Conservation (phyloP, 2,329 filamentous ascomycete species). For the Ophiognomonia clavigignenti-juglandacearum region DNA sequence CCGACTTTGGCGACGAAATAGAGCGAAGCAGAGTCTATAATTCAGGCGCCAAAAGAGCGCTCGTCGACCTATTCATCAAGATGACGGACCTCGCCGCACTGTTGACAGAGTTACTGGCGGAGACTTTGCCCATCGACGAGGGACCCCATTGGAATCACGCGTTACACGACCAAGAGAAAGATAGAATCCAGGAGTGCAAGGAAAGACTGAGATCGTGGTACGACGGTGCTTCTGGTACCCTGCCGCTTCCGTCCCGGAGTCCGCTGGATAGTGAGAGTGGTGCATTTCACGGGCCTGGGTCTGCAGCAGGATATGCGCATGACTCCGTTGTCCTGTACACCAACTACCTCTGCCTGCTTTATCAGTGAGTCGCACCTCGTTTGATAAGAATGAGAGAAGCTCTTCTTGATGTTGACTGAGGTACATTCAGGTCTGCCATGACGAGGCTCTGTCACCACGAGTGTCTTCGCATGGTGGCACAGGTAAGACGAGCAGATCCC, state of each 20-base stretch:
- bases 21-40: conserved; percentile 40
- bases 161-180: conserved; percentile 26
- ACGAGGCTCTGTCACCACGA: conserved; percentile 38
- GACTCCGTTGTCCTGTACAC: conserved; percentile 40
- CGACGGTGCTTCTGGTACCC: conserved; percentile 30
- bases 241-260: conserved; percentile 33
- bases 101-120: conserved; percentile 40
- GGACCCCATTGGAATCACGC: conserved; percentile 34
- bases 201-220: conserved; percentile 34
- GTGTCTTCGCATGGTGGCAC: conserved; percentile 24
- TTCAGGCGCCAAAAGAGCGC: conserved; percentile 36
- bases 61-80: conserved; percentile 40
- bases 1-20: conserved; percentile 39
- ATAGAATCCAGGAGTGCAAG: conserved; percentile 31
- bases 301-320: conserved; percentile 29
- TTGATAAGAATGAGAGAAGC: not conserved
- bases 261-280: conserved; percentile 22
- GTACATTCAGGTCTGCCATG: conserved; percentile 3
- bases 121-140: conserved; percentile 40
- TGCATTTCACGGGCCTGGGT: not conserved
- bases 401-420: not conserved
- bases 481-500: not conserved
- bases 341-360: conserved; percentile 47
- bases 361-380: conserved; percentile 34
- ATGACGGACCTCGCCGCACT: conserved; percentile 40